phyloP scores from a whole-genome alignment of 1,284 basidiomycete species.

The Athelia psychrophila region DNA sequence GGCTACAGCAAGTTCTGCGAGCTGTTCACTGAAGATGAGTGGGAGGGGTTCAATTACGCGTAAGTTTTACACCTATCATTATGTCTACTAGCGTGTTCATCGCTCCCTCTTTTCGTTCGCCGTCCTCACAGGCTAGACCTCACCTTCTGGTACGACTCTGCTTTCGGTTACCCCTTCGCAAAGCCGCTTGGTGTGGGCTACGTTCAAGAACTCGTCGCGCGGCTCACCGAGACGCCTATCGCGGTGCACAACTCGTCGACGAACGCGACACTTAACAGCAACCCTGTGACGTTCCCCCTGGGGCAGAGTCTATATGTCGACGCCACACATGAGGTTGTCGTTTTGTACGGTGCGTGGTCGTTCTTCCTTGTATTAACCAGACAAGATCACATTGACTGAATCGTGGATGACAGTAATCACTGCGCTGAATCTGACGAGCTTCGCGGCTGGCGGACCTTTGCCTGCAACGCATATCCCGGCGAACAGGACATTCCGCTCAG shows the following conservation, averaged over 20 bases:
- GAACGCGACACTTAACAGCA: conserved; percentile 76
- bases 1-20: conserved; percentile 90
- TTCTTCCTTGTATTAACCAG: too few relatives aligned
- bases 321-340: conserved; percentile 83
- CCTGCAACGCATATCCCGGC: conserved; percentile 71
- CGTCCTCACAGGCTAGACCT: conserved; percentile 50
- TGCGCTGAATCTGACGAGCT: conserved; percentile 73
- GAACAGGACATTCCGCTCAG: conserved; percentile 58
- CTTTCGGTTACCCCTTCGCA: conserved; percentile 76
- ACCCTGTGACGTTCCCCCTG: conserved; percentile 75
- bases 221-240: conserved; percentile 76
- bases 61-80: conserved; percentile 30
- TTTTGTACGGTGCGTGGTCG: conserved; percentile 62
- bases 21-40: conserved; percentile 87
- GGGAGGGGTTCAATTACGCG: conserved; percentile 86
- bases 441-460: conserved; percentile 66
- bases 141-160: conserved; percentile 67
- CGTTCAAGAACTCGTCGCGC: conserved; percentile 77
- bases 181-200: conserved; percentile 85
- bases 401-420: conserved; percentile 50
- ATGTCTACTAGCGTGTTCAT: conserved; percentile 1
- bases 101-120: too few relatives aligned
- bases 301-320: conserved; percentile 82
- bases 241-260: conserved; percentile 69
- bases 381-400: background rate